Percentiles rank a stretch among this genome's conserved stretches.
phyloP scores from a whole-genome alignment of 331 rosid species.

The Quercus lobata region DNA sequence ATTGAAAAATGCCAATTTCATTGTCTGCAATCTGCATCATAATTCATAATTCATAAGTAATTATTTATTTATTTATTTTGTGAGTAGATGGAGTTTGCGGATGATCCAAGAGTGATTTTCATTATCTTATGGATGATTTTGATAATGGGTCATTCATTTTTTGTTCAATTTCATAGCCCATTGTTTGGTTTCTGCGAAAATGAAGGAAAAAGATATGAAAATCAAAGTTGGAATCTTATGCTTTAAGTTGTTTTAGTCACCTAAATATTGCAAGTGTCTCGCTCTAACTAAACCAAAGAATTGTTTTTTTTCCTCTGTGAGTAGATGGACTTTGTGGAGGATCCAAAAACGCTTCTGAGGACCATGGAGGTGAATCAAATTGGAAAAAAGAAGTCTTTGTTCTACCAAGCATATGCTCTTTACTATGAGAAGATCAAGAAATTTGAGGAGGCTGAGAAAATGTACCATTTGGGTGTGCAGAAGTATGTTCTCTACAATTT shows the following conservation, averaged over 20 bases:
- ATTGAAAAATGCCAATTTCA: too few relatives aligned
- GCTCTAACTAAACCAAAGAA: too few relatives aligned
- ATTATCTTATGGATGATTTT: not conserved
- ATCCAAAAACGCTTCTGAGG: constrained; percentile 52
- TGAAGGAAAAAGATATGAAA: not conserved
- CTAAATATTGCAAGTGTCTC: not conserved
- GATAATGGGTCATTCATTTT: constrained; percentile 2
- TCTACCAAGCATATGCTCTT: constrained; percentile 93
- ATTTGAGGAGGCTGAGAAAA: constrained; percentile 76
- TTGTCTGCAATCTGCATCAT: too few relatives aligned
- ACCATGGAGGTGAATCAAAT: constrained; percentile 73
- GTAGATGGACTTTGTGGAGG: constrained; percentile 87
- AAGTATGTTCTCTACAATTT: constrained; percentile 46
- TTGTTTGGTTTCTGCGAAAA: constrained; percentile 10
- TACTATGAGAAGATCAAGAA: constrained; percentile 79
- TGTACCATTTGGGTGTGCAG: constrained; percentile 83
- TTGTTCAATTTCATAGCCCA: not conserved
- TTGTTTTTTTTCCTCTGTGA: not conserved
- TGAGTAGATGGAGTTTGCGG: too few relatives aligned
- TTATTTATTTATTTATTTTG: too few relatives aligned
- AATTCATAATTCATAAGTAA: too few relatives aligned
- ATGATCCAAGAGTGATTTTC: not conserved
- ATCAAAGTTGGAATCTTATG: not conserved
- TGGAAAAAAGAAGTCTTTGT: constrained; percentile 63
- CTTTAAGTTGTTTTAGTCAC: not conserved